Base-by-base conservation (phyloP, 768 basidiomycete species). In the Pleurotus giganteus region DNA sequence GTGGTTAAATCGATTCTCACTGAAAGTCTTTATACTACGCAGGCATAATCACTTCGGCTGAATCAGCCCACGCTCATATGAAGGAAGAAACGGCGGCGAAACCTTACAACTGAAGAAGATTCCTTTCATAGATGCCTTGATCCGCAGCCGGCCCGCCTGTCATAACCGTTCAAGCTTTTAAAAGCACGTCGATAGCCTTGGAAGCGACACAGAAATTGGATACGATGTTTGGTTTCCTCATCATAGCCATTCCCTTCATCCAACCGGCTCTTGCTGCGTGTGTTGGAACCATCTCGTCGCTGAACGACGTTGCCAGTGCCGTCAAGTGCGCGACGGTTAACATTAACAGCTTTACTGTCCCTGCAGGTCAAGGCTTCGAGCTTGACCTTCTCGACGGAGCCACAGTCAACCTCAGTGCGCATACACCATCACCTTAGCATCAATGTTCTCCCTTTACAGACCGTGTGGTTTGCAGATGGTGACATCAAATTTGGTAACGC, bases 331-430 rank as follows among this genome's bases (percentile, higher is more conserved):
- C 74, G 1, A 82, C 79, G 3, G 78, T 87, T 51, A 79, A 79
- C 58, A 78, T 85, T 63, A 72, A 80, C 37, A 58, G 67, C 9
- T 84, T 85, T 66, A 81, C 78, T 7, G 84, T 85, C 31, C 79
- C 83, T 12, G 78, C 73, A 32, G 82, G 82, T 12, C 47, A 78
- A 66, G 76, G 72, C 0, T 74, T 86, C 62, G 71, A 69, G 13
- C 72, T 87, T 28, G 58, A 65, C 17, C 70, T 86, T 29, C 55
- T 70, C 39, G 59, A 66, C 23, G 80, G 80, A 4, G 77, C 82
- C 2, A 82, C 74, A 2, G 85, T 88, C 56, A 85, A 79, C 45
- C 66, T 87, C 67, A 66, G 84, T 84, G 59, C 61, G 80, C 68
- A 19, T 26, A 9, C n/a, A 1, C 34, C 34, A 1, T 36, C 34